phyloP scores from a whole-genome alignment of 257 asterid genomes.

The Solanum neorickii region DNA sequence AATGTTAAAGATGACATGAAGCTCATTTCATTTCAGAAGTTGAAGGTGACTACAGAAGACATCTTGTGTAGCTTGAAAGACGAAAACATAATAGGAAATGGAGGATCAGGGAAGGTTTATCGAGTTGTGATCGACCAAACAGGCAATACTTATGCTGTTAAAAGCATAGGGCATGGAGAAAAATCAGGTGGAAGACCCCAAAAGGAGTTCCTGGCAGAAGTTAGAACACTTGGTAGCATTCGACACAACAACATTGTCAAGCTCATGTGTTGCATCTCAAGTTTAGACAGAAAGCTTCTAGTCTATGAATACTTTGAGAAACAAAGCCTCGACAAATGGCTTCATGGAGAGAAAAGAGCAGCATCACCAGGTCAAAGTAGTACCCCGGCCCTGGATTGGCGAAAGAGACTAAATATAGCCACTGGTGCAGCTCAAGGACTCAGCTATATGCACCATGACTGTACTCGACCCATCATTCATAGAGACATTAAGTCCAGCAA shows the following conservation, averaged over 20 bases:
- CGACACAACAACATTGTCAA: conserved; percentile 50
- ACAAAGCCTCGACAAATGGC: conserved; percentile 49
- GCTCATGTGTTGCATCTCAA: conserved; percentile 40
- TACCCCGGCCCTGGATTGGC: conserved; percentile 33
- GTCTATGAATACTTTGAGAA: conserved; percentile 51
- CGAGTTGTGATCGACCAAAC: conserved; percentile 14
- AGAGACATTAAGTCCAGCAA: conserved; percentile 60
- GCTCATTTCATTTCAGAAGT: conserved; percentile 58
- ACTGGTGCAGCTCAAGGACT: conserved; percentile 57
- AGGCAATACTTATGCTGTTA: conserved; percentile 32
- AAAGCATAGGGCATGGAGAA: conserved; percentile 20
- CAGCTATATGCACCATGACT: conserved; percentile 60
- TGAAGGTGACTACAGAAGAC: conserved; percentile 23
- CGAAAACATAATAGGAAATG: conserved; percentile 37
- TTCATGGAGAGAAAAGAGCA: conserved; percentile 14
- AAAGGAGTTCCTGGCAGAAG: conserved; percentile 51
- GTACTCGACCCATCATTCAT: conserved; percentile 45
- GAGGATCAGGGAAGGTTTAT: conserved; percentile 58
- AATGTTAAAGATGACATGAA: conserved; percentile 45
- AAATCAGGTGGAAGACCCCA: conserved; percentile 22
- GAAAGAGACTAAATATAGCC: conserved; percentile 40
- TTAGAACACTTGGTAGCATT: conserved; percentile 40
- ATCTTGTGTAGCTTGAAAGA: conserved; percentile 37
- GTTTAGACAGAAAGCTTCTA: conserved; percentile 30
- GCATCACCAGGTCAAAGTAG: conserved; percentile 17